Evolutionary conservation across 2,329 filamentous ascomycete species (phyloP).

Genomic region (Epichloe coenophiala): DNA sequence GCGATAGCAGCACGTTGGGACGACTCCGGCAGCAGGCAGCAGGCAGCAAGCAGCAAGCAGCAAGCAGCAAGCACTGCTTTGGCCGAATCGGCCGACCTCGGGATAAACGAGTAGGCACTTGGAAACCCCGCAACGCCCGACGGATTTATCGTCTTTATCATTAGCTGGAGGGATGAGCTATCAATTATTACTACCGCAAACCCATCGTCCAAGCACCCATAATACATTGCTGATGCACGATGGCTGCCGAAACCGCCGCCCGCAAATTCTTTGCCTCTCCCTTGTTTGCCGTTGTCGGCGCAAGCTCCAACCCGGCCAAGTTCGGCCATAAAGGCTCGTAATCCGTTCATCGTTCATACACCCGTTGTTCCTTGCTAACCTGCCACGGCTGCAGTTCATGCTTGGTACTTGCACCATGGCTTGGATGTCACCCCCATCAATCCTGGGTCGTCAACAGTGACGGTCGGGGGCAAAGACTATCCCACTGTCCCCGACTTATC

Average conservation of each 20-base stretch:
- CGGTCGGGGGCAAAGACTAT: slow-evolving; percentile 44
- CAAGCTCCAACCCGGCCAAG: slow-evolving; percentile 70
- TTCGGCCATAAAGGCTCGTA: slow-evolving; percentile 73
- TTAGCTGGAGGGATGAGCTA: too few species aligned
- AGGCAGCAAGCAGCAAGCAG: neutral
- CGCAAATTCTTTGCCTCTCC: slow-evolving; percentile 69
- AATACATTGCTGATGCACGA: slow-evolving; percentile 12
- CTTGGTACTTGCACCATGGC: slow-evolving; percentile 70
- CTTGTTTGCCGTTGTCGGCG: slow-evolving; percentile 78
- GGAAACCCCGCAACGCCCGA: neutral
- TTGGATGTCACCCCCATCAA: slow-evolving; percentile 77
- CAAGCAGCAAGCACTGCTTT: neutral
- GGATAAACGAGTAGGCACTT: neutral
- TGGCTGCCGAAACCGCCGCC: slow-evolving; percentile 58
- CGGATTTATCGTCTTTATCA: neutral
- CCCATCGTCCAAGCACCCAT: too few species aligned
- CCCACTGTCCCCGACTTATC: slow-evolving; percentile 51
- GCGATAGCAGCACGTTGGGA: neutral
- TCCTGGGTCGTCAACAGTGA: slow-evolving; percentile 52
- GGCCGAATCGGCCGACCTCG: slow-evolving; percentile 6
- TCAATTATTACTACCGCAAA: too few species aligned
- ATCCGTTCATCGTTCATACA: neutral
- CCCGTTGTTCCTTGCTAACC: neutral
- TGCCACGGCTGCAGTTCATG: slow-evolving; percentile 50
- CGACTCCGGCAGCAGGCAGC: too few species aligned